Evolutionary conservation across 202 grass and related monocot genomes (phyloP), one percentile per base, ranked within the genome.

Genomic region (Schoenoplectus triqueter): DNA sequence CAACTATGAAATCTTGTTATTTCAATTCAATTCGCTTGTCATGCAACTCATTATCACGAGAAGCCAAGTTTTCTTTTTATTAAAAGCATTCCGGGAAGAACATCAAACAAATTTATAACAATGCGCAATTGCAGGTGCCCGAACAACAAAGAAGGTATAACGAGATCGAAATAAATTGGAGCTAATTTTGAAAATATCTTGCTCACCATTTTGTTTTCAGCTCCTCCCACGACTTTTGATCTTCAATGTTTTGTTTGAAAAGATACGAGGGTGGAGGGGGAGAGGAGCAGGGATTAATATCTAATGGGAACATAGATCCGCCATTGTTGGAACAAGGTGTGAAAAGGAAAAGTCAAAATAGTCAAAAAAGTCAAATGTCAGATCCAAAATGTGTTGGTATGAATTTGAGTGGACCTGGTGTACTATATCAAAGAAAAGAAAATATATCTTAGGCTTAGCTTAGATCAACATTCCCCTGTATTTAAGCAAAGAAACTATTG

Each of bases 311-410:
- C 63, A n/a, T 50, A 83, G 80, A 83, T 70, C 80, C 64, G 44
- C 80, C 80, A 83, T 83, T 83, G 64, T 83, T 54, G 80, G 74
- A 59, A 41, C 0, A 15, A 77, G 52, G 48, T 76, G 52, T 13
- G 74, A 60, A 60, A 57, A 40, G 39, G 10, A 56, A 10, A 10
- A 31, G 73, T 78, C 74, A 78, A 78, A 78, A 15, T 50, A 3
- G n/a, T 78, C 52, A 78, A 78, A 78, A 59, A 59, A 31, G 51
- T 78, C 74, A 78, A 78, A 0, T 69, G 10, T 78, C 11, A 59
- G 52, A 78, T 73, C 70, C 47, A 50, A 51, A 73, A 73, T 18
- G 11, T 73, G 47, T 73, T 18, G 2, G 7, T 51, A 50, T 2
- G 18, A 73, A 73, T 74, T 31, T 52, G 70, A 74, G 2, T 52